Base-by-base conservation (phyloP, 441 rosid genomes). In the Adansonia gregorii region DNA sequence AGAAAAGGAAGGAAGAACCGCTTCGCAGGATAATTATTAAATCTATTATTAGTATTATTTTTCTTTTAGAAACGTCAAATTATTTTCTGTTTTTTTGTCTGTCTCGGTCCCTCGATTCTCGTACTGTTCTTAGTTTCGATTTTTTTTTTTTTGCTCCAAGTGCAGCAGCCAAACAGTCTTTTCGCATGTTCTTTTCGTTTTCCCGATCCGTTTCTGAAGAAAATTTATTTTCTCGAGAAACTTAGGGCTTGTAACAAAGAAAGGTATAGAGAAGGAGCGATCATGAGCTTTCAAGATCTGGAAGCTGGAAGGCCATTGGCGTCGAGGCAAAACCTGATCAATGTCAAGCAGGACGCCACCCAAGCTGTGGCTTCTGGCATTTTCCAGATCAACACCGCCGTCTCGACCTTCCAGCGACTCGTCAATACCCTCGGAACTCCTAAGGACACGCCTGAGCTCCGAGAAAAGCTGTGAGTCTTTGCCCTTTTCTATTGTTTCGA, bases 381-480 rank as follows among this genome's bases (percentile, higher is more conserved):
- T 19, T 95, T 95, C 87, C 98, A 91, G 92, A 95, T 93, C 91
- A 95, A 90, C 76, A 95, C 99, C 65, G 88, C 95, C 78, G 98
- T 95, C 58, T 89, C 95, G 5, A 89, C 99, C 2, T 95, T 93
- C 82, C 95, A 90, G 54, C 86, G 98, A 3, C 95, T 92, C 72
- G 97, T 93, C 54, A 95, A 95, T 76, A 91, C 98, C 80, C 97
- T 95, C 49, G 98, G 99, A 12, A 95, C 97, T 69, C 97, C 99
- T 45, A 95, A 88, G 85, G 99, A 95, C 69, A 92, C 97, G 35
- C 93, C 97, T 31, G 97, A 92, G 79, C 98, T 95, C 74, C 96
- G 99, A 3, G 95, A 95, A 75, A 95, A 93, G 89, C 89, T 95
- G 99, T 95, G 81, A 88, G 97, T 88, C 49, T 71, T 71, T 73